A percentile compares a stretch with the other conserved stretches of the same genome.
Conservation (phyloP, 2,329 filamentous ascomycete species). For the Penicillium sp. region DNA sequence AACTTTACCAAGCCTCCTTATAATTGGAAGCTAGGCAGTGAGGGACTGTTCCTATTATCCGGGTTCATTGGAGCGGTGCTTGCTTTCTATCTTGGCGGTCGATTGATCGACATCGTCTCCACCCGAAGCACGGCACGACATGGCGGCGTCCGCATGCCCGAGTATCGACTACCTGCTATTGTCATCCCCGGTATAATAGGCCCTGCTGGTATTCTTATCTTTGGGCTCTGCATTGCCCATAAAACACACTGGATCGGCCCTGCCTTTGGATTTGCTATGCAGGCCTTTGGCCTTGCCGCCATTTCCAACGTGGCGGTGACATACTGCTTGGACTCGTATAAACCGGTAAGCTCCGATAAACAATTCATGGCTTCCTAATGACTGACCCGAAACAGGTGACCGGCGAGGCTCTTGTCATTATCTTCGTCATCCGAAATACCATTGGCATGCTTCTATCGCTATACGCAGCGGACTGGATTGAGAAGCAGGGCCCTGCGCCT, state of each 20-base stretch:
- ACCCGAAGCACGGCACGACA: conserved; percentile 27
- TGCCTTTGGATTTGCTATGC: conserved; percentile 32
- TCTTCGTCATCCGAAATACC: conserved; percentile 33
- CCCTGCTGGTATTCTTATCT: conserved; percentile 29
- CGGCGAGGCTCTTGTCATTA: conserved; percentile 31
- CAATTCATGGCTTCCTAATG: too few species aligned
- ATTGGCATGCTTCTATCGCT: conserved; percentile 33
- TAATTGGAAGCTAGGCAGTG: conserved; percentile 27
- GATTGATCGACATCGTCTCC: conserved; percentile 34
- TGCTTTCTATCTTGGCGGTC: conserved; percentile 33
- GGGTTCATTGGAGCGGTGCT: conserved; percentile 31
- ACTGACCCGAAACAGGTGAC: conserved; percentile 22
- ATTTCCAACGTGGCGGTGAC: conserved; percentile 34
- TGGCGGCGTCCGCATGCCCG: conserved; percentile 27
- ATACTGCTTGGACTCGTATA: conserved; percentile 31
- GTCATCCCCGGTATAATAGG: conserved; percentile 30
- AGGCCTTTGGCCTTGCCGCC: conserved; percentile 32
- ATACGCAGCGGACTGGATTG: conserved; percentile 31
- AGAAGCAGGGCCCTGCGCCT: conserved; percentile 21
- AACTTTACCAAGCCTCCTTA: conserved; percentile 33
- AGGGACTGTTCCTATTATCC: conserved; percentile 31
- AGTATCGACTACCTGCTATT: conserved; percentile 34
- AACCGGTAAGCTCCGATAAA: conserved; percentile 19
- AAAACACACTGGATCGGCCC: conserved; percentile 30
- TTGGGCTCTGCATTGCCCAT: conserved; percentile 29